phyloP scores from a whole-genome alignment of 768 basidiomycete genomes.

The Vararia minispora region DNA sequence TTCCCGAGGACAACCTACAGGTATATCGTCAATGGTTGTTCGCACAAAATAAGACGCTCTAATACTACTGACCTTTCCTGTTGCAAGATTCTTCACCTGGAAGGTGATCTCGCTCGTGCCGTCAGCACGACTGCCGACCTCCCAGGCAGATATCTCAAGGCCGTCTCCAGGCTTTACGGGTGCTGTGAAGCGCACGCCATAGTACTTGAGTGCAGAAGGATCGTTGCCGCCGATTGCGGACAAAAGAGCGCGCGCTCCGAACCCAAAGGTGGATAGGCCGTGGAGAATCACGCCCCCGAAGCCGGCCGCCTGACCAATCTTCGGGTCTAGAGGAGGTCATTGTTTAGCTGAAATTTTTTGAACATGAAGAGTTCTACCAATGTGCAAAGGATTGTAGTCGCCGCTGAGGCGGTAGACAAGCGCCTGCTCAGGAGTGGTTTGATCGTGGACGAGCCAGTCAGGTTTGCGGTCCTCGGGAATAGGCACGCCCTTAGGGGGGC shows the following conservation, averaged over 20 bases:
- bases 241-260: constrained; percentile 68
- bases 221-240: constrained; percentile 49
- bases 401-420: constrained; percentile 37
- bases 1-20: constrained; percentile 40
- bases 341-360: background rate
- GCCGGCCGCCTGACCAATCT: constrained; percentile 57
- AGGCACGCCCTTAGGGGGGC: constrained; percentile 24
- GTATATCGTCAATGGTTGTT: background rate
- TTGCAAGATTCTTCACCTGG: constrained; percentile 25
- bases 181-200: constrained; percentile 68
- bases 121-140: constrained; percentile 40
- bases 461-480: constrained; percentile 28
- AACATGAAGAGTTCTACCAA: constrained; percentile 22
- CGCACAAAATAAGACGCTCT: background rate
- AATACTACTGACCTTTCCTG: constrained; percentile 25
- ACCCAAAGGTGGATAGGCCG: constrained; percentile 74
- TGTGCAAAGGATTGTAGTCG: constrained; percentile 42
- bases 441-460: constrained; percentile 29
- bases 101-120: constrained; percentile 28
- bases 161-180: constrained; percentile 79
- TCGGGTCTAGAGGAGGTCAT: constrained; percentile 40
- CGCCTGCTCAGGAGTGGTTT: constrained; percentile 31
- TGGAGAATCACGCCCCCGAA: constrained; percentile 84
- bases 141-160: constrained; percentile 72
- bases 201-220: constrained; percentile 49